phyloP scores from a whole-genome alignment of 139 green algal species.

The Pycnococcus provasolii region DNA sequence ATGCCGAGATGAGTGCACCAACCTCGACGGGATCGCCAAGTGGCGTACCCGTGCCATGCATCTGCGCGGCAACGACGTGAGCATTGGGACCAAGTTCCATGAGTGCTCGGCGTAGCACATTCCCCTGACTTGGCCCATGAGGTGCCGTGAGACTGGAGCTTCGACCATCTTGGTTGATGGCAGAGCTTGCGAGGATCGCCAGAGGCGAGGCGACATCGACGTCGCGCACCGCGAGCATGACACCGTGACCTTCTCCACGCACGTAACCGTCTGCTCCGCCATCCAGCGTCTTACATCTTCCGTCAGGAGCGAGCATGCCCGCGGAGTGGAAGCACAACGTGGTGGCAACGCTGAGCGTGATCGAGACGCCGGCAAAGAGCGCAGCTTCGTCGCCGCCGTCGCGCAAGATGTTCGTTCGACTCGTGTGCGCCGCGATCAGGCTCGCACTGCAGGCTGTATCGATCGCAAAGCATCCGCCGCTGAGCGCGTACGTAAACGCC shows the following conservation, averaged over 20 bases:
- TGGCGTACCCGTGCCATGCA: slow-evolving; percentile 45
- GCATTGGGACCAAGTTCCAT: slow-evolving; percentile 15
- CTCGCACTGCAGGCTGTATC: slow-evolving; percentile 28
- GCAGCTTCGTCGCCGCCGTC: slow-evolving; percentile 4
- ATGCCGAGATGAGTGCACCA: neutral
- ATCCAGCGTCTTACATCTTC: slow-evolving; percentile 76
- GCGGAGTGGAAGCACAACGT: slow-evolving; percentile 13
- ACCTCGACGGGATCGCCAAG: slow-evolving; percentile 53
- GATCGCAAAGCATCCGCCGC: slow-evolving; percentile 12
- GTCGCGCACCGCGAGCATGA: neutral
- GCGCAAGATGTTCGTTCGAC: slow-evolving; percentile 27
- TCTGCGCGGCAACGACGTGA: neutral
- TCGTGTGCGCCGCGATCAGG: slow-evolving; percentile 18
- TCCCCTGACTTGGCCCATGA: slow-evolving; percentile 69
- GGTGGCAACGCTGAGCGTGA: slow-evolving; percentile 49
- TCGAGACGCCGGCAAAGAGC: slow-evolving; percentile 54
- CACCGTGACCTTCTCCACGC: slow-evolving; percentile 39
- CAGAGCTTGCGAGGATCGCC: slow-evolving; percentile 40
- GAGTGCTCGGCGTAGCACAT: slow-evolving; percentile 51
- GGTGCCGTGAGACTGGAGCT: slow-evolving; percentile 70
- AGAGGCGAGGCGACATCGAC: neutral
- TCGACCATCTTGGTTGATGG: slow-evolving; percentile 71
- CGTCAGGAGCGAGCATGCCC: slow-evolving; percentile 64
- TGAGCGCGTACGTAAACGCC: slow-evolving; percentile 13
- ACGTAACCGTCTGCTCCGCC: slow-evolving; percentile 66